Percentiles rank a stretch among this genome's conserved stretches.
phyloP scores from a whole-genome alignment of 2,329 filamentous ascomycete genomes.

The Aspergillus fumigatus region DNA sequence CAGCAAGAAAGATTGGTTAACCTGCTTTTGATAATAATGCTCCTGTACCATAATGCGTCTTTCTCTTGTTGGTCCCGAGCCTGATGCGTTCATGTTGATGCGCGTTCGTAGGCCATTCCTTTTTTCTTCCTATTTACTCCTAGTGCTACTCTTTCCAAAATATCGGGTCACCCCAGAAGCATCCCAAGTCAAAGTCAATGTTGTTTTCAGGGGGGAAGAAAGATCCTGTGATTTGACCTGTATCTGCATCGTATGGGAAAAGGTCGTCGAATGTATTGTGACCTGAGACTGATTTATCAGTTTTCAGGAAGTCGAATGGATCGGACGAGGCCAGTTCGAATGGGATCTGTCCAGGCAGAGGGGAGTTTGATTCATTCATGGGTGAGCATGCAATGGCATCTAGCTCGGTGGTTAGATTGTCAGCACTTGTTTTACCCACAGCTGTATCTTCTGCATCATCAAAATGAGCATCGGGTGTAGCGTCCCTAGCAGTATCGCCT shows the following conservation, averaged over 20 bases:
- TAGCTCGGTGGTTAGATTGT: constrained; percentile 16
- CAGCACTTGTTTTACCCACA: not conserved
- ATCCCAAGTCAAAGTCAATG: constrained; percentile 29
- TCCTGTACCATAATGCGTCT: not conserved
- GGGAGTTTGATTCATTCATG: constrained; percentile 19
- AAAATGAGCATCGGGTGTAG: constrained; percentile 14
- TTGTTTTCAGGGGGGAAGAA: constrained; percentile 30
- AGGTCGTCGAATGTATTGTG: constrained; percentile 26
- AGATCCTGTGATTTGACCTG: constrained; percentile 34
- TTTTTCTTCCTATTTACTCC: constrained; percentile 1
- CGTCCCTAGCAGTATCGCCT: constrained; percentile 20
- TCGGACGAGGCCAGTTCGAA: constrained; percentile 21
- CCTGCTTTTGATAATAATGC: not conserved
- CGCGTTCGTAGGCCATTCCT: not conserved
- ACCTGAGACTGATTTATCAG: constrained; percentile 21
- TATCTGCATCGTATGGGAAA: constrained; percentile 32
- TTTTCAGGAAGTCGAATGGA: constrained; percentile 24
- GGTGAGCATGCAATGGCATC: constrained; percentile 21
- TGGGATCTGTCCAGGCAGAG: constrained; percentile 14
- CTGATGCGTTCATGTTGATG: not conserved
- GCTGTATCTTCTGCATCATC: constrained; percentile 15
- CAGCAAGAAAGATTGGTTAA: not conserved
- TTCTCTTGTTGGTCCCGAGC: not conserved
- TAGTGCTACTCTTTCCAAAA: constrained; percentile 11
- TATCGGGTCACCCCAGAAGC: constrained; percentile 29